A percentile compares a stretch with the other conserved stretches of the same genome.
These are phyloP conservation scores for Sporisorium reilianum DNA, from an alignment of 1,284 basidiomycete genomes.

Conservation along the genomic window DNA sequence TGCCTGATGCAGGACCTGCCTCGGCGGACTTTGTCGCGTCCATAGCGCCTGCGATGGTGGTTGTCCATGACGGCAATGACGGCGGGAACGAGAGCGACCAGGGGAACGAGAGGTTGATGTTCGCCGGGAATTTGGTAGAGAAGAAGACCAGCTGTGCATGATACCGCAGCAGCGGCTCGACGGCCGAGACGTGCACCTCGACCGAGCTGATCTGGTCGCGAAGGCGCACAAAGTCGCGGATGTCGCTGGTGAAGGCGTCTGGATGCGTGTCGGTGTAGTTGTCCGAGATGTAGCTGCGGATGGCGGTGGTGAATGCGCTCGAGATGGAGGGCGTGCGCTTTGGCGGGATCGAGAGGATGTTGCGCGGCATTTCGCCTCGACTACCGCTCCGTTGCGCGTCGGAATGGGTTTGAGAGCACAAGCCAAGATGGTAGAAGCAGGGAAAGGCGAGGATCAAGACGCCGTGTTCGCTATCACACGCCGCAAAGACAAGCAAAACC, in stretches of 20 bases:
- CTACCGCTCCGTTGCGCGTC: not conserved
- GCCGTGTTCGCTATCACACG: not conserved
- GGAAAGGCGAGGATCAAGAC: not conserved
- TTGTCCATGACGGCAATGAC: conserved; percentile 49
- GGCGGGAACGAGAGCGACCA: conserved; percentile 59
- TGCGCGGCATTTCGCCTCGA: conserved; percentile 59
- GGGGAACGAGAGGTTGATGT: conserved; percentile 69
- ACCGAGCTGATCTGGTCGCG: conserved; percentile 74
- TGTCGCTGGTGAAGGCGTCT: conserved; percentile 86
- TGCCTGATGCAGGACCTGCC: conserved; percentile 29
- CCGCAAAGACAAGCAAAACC: conserved; percentile 9
- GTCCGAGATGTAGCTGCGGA: conserved; percentile 78
- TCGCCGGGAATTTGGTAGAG: conserved; percentile 78
- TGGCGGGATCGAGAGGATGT: conserved; percentile 59
- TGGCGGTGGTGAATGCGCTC: conserved; percentile 68
- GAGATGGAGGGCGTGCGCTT: conserved; percentile 52
- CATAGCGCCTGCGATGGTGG: conserved; percentile 38
- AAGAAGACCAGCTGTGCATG: conserved; percentile 87
- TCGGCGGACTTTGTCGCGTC: conserved; percentile 45
- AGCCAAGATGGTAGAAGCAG: conserved; percentile 1
- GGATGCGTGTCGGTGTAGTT: conserved; percentile 83
- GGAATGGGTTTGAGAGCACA: too few relatives aligned
- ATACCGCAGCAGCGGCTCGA: conserved; percentile 73
- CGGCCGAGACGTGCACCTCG: conserved; percentile 71
- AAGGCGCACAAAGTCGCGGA: conserved; percentile 78